A percentile compares a stretch with the other conserved stretches of the same genome.
These are phyloP conservation scores for Staphylotrichum longicolle DNA, from an alignment of 495 filamentous ascomycete species.

Conservation along the genomic window DNA sequence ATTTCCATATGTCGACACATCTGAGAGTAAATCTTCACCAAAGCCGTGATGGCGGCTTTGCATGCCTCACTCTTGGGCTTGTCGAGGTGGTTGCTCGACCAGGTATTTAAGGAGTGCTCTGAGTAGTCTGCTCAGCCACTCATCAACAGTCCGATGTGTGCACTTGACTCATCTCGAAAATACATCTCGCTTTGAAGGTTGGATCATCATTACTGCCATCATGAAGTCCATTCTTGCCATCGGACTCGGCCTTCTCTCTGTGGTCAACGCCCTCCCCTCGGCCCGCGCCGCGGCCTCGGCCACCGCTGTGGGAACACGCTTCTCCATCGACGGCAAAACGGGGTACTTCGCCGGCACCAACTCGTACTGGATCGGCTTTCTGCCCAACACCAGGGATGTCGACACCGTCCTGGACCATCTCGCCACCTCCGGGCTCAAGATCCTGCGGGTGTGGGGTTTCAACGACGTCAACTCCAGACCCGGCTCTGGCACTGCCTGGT, in stretches of 20 bases:
- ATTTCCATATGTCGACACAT: neutral
- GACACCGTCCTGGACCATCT: slow-evolving; percentile 56
- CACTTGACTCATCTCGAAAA: too few species aligned
- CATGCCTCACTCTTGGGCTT: neutral
- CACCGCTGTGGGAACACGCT: slow-evolving; percentile 35
- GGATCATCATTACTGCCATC: too few species aligned
- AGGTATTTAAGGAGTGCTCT: slow-evolving; percentile 5
- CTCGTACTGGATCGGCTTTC: slow-evolving; percentile 71
- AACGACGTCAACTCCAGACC: slow-evolving; percentile 53
- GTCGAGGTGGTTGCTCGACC: neutral
- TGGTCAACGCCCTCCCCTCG: slow-evolving; percentile 17
- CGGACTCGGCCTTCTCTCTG: slow-evolving; percentile 27
- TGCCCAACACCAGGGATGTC: slow-evolving; percentile 61
- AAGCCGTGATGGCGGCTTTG: neutral
- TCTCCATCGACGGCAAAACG: slow-evolving; percentile 61
- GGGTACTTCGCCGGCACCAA: slow-evolving; percentile 69
- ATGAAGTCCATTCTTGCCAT: slow-evolving; percentile 27
- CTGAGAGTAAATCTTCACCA: slow-evolving; percentile 10
- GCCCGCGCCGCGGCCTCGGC: slow-evolving; percentile 16
- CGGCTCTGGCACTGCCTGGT: slow-evolving; percentile 53
- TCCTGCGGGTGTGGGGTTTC: slow-evolving; percentile 73
- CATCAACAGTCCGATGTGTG: too few species aligned
- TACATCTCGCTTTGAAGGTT: too few species aligned
- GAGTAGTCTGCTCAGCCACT: neutral
- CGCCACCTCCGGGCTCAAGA: slow-evolving; percentile 56